Percentiles rank a stretch among this genome's conserved stretches.
Evolutionary conservation across 2,329 filamentous ascomycete species (phyloP).

Genomic region (Neoarthrinium moseri): DNA sequence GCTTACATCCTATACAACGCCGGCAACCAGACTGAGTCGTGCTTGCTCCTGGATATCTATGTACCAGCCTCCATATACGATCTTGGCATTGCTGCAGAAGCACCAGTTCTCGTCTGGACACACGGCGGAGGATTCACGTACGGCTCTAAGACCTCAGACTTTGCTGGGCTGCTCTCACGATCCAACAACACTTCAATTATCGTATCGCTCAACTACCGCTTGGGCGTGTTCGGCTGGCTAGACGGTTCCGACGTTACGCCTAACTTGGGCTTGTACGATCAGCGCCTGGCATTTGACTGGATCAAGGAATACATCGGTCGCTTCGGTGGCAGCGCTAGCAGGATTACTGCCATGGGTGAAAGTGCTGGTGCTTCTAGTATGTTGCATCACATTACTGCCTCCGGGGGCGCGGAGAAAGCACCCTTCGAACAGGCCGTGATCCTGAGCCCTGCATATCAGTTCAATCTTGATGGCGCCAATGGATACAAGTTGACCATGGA

Average conservation of each 20-base stretch:
- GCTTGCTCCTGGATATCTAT: constrained; percentile 20
- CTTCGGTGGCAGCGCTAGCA: constrained; percentile 40
- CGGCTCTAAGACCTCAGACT: constrained; percentile 19
- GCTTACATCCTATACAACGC: constrained; percentile 3
- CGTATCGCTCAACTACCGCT: constrained; percentile 23
- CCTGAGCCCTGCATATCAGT: constrained; percentile 22
- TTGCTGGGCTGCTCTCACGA: constrained; percentile 17
- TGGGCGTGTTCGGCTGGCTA: constrained; percentile 24
- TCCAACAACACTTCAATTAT: constrained; percentile 17
- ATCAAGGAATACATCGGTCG: constrained; percentile 44
- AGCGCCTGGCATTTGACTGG: constrained; percentile 46
- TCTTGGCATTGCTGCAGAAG: constrained; percentile 8
- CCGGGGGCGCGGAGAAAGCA: constrained; percentile 28
- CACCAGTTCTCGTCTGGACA: constrained; percentile 24
- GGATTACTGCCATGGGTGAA: constrained; percentile 44
- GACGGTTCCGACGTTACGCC: constrained; percentile 24
- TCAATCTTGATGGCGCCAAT: constrained; percentile 16
- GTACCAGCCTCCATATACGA: constrained; percentile 17
- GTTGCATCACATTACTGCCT: constrained; percentile 45
- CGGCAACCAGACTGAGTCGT: constrained; percentile 22
- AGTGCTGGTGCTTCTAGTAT: constrained; percentile 49
- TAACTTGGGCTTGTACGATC: constrained; percentile 49
- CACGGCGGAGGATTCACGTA: constrained; percentile 24
- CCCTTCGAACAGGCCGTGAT: constrained; percentile 20
- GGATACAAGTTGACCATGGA: constrained; percentile 16